Conservation (phyloP, 495 filamentous ascomycete species). For the Thozetella sp. region DNA sequence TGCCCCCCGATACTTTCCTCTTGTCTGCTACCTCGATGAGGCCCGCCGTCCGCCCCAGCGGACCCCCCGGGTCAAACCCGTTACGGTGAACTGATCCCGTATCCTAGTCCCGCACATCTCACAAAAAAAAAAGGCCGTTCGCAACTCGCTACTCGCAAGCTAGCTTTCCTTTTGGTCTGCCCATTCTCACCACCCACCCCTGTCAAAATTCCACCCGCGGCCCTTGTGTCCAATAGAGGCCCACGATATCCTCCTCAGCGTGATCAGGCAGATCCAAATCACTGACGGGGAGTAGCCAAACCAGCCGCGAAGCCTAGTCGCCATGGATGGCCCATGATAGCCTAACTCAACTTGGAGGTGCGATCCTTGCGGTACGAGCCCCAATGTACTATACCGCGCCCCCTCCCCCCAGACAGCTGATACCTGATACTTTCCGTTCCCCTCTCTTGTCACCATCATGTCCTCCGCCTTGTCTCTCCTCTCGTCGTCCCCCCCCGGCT, state of each 20-base stretch:
- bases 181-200: neutral
- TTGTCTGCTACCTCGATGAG: neutral
- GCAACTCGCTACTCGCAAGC: neutral
- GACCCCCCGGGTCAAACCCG: neutral
- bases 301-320: constrained; percentile 3
- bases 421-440: neutral
- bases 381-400: neutral
- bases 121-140: neutral
- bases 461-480: constrained; percentile 1
- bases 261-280: constrained; percentile 6
- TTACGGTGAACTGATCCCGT: neutral
- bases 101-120: neutral
- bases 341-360: neutral
- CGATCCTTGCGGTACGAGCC: neutral
- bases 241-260: constrained; percentile 3
- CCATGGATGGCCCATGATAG: neutral
- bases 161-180: constrained; percentile 3
- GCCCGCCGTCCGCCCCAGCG: neutral
- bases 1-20: too few species aligned
- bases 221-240: constrained; percentile 11
- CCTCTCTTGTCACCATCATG: neutral
- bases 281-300: constrained; percentile 8
- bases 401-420: neutral
- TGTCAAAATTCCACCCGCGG: neutral
- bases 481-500: neutral